phyloP scores from a whole-genome alignment of 2,329 filamentous ascomycete species.

The Colletotrichum lupini region DNA sequence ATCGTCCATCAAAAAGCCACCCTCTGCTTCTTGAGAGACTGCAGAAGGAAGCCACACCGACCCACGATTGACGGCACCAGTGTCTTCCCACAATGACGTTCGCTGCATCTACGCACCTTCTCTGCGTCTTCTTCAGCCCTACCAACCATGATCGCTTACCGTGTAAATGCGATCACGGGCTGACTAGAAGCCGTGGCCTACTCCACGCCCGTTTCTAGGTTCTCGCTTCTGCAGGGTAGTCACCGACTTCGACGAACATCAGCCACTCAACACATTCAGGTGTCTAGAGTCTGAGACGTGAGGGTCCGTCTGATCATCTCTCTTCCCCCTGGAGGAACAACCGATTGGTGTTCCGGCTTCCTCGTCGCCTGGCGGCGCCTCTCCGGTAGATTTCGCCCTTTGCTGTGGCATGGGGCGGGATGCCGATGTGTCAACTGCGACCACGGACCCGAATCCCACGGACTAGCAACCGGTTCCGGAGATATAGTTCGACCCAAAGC shows the following conservation, averaged over 20 bases:
- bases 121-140: conserved; percentile 33
- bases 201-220: background rate
- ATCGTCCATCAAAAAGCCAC: conserved; percentile 5
- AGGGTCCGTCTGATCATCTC: conserved; percentile 3
- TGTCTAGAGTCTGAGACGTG: conserved; percentile 12
- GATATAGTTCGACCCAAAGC: background rate
- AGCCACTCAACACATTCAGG: background rate
- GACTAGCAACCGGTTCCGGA: conserved; percentile 19
- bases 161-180: background rate
- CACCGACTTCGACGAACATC: background rate
- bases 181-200: background rate
- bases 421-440: background rate
- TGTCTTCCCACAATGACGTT: background rate
- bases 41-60: conserved; percentile 12
- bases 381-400: background rate
- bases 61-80: conserved; percentile 8
- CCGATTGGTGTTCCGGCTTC: conserved; percentile 1
- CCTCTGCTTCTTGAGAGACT: background rate
- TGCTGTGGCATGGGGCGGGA: conserved; percentile 20
- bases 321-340: background rate
- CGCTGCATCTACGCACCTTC: conserved; percentile 7
- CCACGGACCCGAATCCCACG: background rate
- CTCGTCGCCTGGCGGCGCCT: background rate
- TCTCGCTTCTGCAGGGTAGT: background rate
- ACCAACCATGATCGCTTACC: background rate